phyloP scores from a whole-genome alignment of 495 filamentous ascomycete genomes.

The Pseudoneurospora amorphoporcata region DNA sequence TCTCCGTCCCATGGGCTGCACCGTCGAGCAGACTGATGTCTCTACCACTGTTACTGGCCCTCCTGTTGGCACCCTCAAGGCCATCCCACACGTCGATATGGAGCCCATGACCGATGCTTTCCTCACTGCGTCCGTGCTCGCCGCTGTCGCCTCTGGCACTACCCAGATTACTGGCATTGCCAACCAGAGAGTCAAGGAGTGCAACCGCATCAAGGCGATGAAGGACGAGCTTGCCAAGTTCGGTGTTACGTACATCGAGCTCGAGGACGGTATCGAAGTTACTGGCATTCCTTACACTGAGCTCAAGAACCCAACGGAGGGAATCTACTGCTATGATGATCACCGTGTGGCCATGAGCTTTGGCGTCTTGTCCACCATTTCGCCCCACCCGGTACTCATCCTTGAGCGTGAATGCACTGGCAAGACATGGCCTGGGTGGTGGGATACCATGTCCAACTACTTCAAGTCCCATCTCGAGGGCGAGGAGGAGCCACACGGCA shows the following conservation, averaged over 20 bases:
- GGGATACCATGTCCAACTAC: slow-evolving; percentile 70
- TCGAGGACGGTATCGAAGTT: slow-evolving; percentile 87
- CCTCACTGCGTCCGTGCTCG: slow-evolving; percentile 85
- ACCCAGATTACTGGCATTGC: slow-evolving; percentile 90
- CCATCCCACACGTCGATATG: slow-evolving; percentile 75
- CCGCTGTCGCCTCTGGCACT: slow-evolving; percentile 76
- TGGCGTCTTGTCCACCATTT: slow-evolving; percentile 70
- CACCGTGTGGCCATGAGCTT: slow-evolving; percentile 98
- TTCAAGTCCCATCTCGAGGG: slow-evolving; percentile 70
- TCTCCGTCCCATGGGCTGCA: slow-evolving; percentile 86
- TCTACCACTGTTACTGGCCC: slow-evolving; percentile 94
- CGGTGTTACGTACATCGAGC: slow-evolving; percentile 74
- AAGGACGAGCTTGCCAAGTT: slow-evolving; percentile 94
- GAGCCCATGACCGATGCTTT: slow-evolving; percentile 99
- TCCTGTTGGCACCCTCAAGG: slow-evolving; percentile 55
- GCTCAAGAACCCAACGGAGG: slow-evolving; percentile 51
- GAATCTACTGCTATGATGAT: slow-evolving; percentile 92
- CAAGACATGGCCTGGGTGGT: slow-evolving; percentile 99
- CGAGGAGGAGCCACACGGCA: slow-evolving; percentile 43
- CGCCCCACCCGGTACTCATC: slow-evolving; percentile 68
- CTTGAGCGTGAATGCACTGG: slow-evolving; percentile 84
- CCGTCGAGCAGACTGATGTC: slow-evolving; percentile 68
- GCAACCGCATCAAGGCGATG: slow-evolving; percentile 95
- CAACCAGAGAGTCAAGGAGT: slow-evolving; percentile 98
- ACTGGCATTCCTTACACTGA: slow-evolving; percentile 53